A percentile compares a stretch with the other conserved stretches of the same genome.
Conservation (phyloP, 345 rosid species). For the Odontarrhena argentea region DNA sequence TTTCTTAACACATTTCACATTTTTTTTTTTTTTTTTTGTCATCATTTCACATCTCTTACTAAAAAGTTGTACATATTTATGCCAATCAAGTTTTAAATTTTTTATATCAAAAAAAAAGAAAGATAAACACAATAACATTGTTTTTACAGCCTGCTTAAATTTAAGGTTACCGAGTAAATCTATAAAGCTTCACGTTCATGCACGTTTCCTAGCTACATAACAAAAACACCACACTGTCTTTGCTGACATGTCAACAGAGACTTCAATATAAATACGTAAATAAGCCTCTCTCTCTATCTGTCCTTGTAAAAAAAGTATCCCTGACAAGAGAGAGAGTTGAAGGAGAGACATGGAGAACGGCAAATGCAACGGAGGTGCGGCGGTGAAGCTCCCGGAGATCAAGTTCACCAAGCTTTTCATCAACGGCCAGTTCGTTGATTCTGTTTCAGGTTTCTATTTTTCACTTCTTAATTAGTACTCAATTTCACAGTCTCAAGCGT, state of each 20-base stretch:
- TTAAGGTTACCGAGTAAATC: no score
- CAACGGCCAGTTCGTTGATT: conserved; percentile 64
- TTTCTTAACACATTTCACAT: no score
- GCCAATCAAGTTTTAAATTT: no score
- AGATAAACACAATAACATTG: no score
- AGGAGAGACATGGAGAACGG: conserved; percentile 44
- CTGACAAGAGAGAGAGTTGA: not conserved
- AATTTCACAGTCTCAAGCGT: conserved; percentile 19
- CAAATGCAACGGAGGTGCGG: conserved; percentile 43
- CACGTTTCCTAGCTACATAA: conserved; percentile 21
- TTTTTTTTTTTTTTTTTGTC: no score
- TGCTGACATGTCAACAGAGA: conserved; percentile 33
- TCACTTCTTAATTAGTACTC: not conserved
- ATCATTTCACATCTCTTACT: no score
- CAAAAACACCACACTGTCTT: conserved; percentile 22
- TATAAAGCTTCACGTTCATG: conserved; percentile 19
- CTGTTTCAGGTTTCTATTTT: conserved; percentile 56
- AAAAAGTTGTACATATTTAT: no score
- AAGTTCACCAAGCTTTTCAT: conserved; percentile 72
- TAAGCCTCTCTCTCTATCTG: conserved; percentile 27
- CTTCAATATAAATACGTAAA: conserved; percentile 32
- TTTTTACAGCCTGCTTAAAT: no score
- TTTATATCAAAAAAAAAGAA: no score
- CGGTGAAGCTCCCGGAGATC: conserved; percentile 48
- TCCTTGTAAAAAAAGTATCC: not conserved